Evolutionary conservation across 352 stramenopile species (phyloP).

Genomic region (Thraustochytrium sp.): DNA sequence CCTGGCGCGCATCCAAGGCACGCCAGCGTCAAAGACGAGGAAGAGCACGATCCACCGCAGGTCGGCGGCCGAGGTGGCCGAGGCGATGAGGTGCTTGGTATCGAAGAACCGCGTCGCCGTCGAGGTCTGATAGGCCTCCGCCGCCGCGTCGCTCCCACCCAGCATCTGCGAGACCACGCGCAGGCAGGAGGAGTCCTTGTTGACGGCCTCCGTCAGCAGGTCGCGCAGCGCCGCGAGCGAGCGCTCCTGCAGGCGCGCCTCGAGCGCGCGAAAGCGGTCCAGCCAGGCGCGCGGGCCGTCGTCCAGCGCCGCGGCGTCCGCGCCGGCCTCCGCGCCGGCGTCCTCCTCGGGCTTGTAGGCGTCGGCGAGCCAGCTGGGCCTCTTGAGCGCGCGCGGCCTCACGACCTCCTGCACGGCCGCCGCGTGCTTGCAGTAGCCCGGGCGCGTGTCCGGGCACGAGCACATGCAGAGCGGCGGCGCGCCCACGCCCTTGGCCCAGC

Average conservation of each 20-base stretch:
- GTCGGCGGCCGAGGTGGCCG: not conserved
- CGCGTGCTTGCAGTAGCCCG: constrained; percentile 36
- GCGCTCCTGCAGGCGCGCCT: not conserved
- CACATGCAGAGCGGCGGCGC: not conserved
- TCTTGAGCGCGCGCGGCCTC: not conserved
- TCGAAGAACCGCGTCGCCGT: constrained; percentile 8
- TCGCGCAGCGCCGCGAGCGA: not conserved
- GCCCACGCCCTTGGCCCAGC: not conserved
- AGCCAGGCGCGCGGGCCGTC: not conserved
- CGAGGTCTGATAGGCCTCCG: constrained; percentile 20
- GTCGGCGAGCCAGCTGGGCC: not conserved
- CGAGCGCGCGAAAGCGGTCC: not conserved
- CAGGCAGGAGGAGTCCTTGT: not conserved
- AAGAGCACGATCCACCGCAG: constrained; percentile 13
- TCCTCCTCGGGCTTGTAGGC: not conserved
- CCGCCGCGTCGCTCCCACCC: not conserved
- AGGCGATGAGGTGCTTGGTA: not conserved
- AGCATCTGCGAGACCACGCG: not conserved
- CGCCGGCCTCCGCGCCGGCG: not conserved
- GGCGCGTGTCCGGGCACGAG: constrained; percentile 12
- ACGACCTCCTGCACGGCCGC: not conserved
- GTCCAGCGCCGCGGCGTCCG: not conserved
- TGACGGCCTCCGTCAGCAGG: not conserved
- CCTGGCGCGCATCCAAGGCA: not conserved
- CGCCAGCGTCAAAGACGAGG: not conserved